Conservation (phyloP, 73 alveolate species). For the Breviolum minutum region DNA sequence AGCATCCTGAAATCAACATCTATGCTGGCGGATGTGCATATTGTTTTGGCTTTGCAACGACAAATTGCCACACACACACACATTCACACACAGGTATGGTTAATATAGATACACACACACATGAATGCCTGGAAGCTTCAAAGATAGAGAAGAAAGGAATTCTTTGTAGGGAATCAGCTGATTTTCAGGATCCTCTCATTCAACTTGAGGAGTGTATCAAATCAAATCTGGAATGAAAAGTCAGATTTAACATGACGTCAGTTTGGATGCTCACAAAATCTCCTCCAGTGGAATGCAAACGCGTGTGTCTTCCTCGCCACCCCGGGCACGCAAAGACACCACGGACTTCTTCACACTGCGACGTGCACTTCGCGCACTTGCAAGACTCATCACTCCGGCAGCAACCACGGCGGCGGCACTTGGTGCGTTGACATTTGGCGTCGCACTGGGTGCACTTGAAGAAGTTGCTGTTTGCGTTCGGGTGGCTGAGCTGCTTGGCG, state of each 20-base stretch:
- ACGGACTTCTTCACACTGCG: background rate
- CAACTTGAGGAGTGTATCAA: no score
- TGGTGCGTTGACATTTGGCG: conserved; percentile 26
- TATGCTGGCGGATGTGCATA: no score
- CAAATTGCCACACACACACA: no score
- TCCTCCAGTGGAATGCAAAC: conserved; percentile 88
- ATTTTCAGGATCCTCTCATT: no score
- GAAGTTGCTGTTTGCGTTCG: background rate
- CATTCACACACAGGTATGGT: no score
- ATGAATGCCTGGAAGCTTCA: no score
- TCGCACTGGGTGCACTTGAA: background rate
- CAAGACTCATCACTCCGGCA: background rate
- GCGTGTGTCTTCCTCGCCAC: conserved; percentile 93
- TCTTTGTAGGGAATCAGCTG: no score
- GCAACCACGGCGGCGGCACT: conserved; percentile 39
- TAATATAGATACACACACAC: no score
- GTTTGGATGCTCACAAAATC: background rate
- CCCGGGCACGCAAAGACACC: conserved; percentile 77
- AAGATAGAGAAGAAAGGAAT: no score
- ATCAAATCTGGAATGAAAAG: no score
- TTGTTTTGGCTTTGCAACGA: no score
- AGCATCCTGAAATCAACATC: no score
- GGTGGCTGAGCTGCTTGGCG: background rate
- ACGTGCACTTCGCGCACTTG: background rate
- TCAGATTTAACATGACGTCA: background rate